These are phyloP conservation scores for Bruguiera sexangula DNA, from an alignment of 345 rosid genomes.

Conservation along the genomic window DNA sequence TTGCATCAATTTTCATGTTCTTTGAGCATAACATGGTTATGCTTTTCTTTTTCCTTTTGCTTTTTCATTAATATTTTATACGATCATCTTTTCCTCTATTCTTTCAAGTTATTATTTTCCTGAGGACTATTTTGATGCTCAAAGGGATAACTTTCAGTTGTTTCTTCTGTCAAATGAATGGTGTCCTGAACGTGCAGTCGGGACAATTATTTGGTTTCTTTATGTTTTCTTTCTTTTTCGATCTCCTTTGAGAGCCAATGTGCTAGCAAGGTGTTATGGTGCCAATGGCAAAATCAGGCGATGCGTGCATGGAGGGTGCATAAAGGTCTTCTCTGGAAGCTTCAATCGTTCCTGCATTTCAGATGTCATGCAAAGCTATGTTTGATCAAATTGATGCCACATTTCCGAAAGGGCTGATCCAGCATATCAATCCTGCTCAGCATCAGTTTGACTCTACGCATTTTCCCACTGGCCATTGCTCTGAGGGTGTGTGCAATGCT, in stretches of 20 bases:
- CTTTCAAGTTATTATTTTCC: no score
- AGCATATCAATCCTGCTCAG: conserved; percentile 69
- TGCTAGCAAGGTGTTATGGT: not conserved
- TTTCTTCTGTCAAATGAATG: conserved; percentile 2
- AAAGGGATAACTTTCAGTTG: not conserved
- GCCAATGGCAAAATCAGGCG: conserved; percentile 6
- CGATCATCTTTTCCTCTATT: no score
- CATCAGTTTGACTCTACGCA: conserved; percentile 66
- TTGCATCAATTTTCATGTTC: not conserved
- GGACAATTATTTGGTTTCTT: not conserved
- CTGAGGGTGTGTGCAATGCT: conserved; percentile 49
- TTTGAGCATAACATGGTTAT: not conserved
- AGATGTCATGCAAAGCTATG: conserved; percentile 82
- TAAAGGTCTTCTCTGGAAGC: conserved; percentile 66
- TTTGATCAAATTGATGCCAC: conserved; percentile 85
- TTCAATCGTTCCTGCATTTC: conserved; percentile 83
- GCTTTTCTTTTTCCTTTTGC: not conserved
- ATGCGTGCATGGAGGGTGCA: conserved; percentile 50
- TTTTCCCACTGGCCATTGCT: conserved; percentile 63
- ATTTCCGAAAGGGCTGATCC: conserved; percentile 75
- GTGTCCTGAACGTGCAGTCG: not conserved
- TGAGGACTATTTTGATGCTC: no score
- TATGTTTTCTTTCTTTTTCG: not conserved
- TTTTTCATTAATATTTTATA: not conserved
- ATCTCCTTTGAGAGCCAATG: not conserved